Percentiles rank a stretch among this genome's conserved stretches.
Evolutionary conservation across 1,139 yeast species (phyloP).

Genomic region (Candida freyschussii): DNA sequence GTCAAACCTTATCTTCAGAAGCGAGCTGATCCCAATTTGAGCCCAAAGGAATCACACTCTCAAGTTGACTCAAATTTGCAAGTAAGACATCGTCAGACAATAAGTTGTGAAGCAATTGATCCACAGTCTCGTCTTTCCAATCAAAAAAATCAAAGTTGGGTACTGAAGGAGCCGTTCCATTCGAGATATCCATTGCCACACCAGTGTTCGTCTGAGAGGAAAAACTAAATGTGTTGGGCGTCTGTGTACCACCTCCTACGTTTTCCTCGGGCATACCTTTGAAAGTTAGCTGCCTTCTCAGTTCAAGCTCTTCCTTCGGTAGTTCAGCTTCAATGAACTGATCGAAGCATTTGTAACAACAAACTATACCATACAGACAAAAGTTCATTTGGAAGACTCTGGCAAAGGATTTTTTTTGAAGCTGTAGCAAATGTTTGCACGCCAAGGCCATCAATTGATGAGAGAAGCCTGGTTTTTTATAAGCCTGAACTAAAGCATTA

Average conservation of each 20-base stretch:
- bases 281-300: constrained; percentile 4
- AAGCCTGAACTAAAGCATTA: constrained; percentile 8
- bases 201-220: too few species aligned
- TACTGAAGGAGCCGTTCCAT: too few species aligned
- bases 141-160: constrained; percentile 16
- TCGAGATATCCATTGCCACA: too few species aligned
- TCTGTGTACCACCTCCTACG: too few species aligned
- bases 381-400: constrained; percentile 13
- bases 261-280: too few species aligned
- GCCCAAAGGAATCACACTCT: too few species aligned
- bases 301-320: constrained; percentile 11
- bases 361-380: constrained; percentile 12
- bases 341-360: constrained; percentile 16
- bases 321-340: constrained; percentile 8
- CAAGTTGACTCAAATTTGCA: constrained; percentile 7
- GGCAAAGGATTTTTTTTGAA: constrained; percentile 18
- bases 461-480: constrained; percentile 16
- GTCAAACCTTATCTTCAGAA: too few species aligned
- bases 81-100: constrained; percentile 15
- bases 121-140: constrained; percentile 20
- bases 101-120: constrained; percentile 18
- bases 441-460: constrained; percentile 12
- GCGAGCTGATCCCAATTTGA: too few species aligned
- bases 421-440: constrained; percentile 12
- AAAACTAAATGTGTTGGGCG: too few species aligned